These are phyloP conservation scores for Somion occarium DNA, from an alignment of 1,284 basidiomycete species.

Conservation along the genomic window DNA sequence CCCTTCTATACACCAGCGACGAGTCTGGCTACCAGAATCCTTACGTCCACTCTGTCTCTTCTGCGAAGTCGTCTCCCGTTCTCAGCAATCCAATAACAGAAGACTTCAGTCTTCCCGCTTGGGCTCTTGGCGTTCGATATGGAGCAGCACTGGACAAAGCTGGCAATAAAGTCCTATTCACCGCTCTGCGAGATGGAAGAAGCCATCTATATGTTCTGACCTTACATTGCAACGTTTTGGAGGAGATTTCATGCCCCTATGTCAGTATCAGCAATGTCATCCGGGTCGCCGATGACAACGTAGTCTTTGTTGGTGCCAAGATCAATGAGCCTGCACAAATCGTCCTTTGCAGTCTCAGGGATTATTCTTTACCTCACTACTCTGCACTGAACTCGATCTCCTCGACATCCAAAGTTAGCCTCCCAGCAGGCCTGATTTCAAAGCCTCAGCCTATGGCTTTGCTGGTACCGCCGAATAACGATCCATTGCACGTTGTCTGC, in stretches of 20 bases:
- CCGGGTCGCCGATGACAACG: constrained; percentile 29
- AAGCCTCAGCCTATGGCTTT: constrained; percentile 42
- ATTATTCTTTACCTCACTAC: constrained; percentile 25
- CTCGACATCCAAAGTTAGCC: constrained; percentile 18
- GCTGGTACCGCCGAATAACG: constrained; percentile 29
- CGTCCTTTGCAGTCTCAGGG: constrained; percentile 31
- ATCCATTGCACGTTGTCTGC: constrained; percentile 51
- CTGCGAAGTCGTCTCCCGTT: constrained; percentile 34
- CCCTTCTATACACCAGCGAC: constrained; percentile 66
- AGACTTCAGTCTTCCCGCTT: constrained; percentile 60
- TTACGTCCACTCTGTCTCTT: constrained; percentile 43
- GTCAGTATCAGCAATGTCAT: constrained; percentile 39
- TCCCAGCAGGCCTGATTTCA: constrained; percentile 35
- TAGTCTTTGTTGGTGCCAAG: constrained; percentile 43
- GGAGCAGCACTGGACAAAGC: constrained; percentile 36
- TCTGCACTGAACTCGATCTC: constrained; percentile 25
- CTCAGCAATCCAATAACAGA: constrained; percentile 41
- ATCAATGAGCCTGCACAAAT: constrained; percentile 36
- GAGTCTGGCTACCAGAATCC: constrained; percentile 69
- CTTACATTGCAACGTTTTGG: constrained; percentile 29
- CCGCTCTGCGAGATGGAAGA: constrained; percentile 45
- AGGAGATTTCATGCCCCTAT: constrained; percentile 40
- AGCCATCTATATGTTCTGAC: constrained; percentile 45
- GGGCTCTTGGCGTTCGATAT: constrained; percentile 47
- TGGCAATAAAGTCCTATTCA: constrained; percentile 39